Conservation (phyloP, 495 filamentous ascomycete species). For the Immersiella caudata region DNA sequence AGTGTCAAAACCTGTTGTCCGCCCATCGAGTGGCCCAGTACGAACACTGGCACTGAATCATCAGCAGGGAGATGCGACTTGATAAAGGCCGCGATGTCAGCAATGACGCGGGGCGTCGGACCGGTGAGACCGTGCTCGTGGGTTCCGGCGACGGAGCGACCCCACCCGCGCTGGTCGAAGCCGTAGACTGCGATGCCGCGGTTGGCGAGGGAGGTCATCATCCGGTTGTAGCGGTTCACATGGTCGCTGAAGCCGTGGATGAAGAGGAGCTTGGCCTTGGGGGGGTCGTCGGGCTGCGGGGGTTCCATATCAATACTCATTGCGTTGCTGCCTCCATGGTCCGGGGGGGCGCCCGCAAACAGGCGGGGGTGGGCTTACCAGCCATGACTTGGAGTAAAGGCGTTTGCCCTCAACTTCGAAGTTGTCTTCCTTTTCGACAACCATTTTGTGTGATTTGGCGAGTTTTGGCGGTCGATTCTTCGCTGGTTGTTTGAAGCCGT, state of each 20-base stretch:
- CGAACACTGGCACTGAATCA: conserved; percentile 63
- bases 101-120: conserved; percentile 67
- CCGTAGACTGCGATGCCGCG: conserved; percentile 71
- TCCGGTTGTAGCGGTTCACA: conserved; percentile 67
- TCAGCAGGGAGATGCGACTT: conserved; percentile 40
- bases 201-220: conserved; percentile 70
- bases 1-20: conserved; percentile 68
- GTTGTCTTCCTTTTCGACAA: conserved; percentile 52
- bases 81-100: conserved; percentile 76
- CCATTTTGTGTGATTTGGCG: conserved; percentile 41
- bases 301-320: not conserved
- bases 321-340: no score
- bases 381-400: conserved; percentile 87
- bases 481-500: not conserved
- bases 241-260: conserved; percentile 92
- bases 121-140: conserved; percentile 69
- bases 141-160: conserved; percentile 49
- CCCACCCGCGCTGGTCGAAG: conserved; percentile 80
- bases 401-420: conserved; percentile 58
- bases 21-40: conserved; percentile 85
- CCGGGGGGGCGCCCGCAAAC: no score
- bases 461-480: not conserved
- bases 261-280: conserved; percentile 71
- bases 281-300: conserved; percentile 51
- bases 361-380: conserved; percentile 51